Evolutionary conservation across 2,329 filamentous ascomycete species (phyloP), one percentile per base, ranked within the genome.

Genomic region (Phoma sp.): DNA sequence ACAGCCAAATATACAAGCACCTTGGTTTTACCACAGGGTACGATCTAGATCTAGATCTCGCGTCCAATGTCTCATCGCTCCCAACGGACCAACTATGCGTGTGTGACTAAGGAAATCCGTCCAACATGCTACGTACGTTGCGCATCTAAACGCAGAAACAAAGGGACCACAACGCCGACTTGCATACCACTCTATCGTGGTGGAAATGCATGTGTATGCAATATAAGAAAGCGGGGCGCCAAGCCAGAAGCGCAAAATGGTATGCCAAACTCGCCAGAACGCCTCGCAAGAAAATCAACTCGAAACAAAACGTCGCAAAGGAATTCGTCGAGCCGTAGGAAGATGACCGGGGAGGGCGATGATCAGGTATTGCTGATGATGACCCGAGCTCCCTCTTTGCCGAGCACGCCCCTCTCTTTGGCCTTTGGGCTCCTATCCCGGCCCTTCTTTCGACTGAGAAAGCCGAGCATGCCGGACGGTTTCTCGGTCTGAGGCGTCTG

Each of bases 341-440:
- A 46, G 17, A 41, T 37, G 29, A n/a, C 27, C 44, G 48, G 31
- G 41, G 43, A 10, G 37, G 37, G 13, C 38, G 35, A 45, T 24
- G 29, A 50, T 75, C 64, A 77, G 15, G 74, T 75, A 52, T 76
- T 76, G 63, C 75, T 76, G 65, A 81, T 78, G 47, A 82, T 76
- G 45, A 81, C 80, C 63, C 95, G 84, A 10, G 95, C 93, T 15
- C 95, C 95, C 74, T 98, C 93, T 73, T 98, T 98, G 53, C 95
- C 95, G 55, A 99, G 73, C 7, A 99, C 93, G 55, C 95, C 95
- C 51, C 92, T 85, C 78, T 98, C 93, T 74, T 92, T 94, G 24
- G 93, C 93, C 78, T 96, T 97, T 1, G 95, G 95, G 73, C 92
- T 97, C 75, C 92, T 88, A 51, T 92, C 92, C 60, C 93, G 84